These are phyloP conservation scores for Hebeloma cylindrosporum DNA, from an alignment of 768 basidiomycete genomes.

Conservation along the genomic window DNA sequence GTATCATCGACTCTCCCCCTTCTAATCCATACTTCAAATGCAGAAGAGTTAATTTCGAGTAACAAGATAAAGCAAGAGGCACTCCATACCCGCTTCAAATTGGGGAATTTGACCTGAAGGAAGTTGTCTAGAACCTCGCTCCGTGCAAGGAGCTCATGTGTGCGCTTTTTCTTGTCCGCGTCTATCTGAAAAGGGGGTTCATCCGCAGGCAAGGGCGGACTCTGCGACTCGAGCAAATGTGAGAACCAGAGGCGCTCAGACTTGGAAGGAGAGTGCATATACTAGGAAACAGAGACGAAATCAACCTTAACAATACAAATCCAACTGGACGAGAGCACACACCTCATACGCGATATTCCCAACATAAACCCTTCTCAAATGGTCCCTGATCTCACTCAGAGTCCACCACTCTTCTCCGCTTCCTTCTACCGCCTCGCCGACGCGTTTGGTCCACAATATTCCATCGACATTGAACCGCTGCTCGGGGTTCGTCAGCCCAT, in stretches of 20 bases:
- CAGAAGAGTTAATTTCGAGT: not conserved
- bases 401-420: constrained; percentile 52
- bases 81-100: constrained; percentile 62
- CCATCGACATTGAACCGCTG: constrained; percentile 72
- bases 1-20: constrained; percentile 92
- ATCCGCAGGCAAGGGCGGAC: constrained; percentile 35
- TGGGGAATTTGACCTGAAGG: constrained; percentile 85
- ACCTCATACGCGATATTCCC: constrained; percentile 86
- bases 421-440: constrained; percentile 33
- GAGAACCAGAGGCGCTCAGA: constrained; percentile 90
- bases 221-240: constrained; percentile 72
- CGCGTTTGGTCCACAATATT: constrained; percentile 71
- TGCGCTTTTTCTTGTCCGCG: constrained; percentile 49
- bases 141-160: constrained; percentile 65
- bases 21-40: constrained; percentile 74
- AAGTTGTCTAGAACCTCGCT: constrained; percentile 87
- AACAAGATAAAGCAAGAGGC: not conserved
- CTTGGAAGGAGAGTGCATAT: constrained; percentile 86
- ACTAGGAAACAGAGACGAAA: constrained; percentile 32
- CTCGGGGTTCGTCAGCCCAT: constrained; percentile 60
- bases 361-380: constrained; percentile 75
- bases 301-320: not conserved
- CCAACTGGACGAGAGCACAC: constrained; percentile 12
- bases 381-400: constrained; percentile 65
- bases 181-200: constrained; percentile 30